Conservation (phyloP, 2,329 filamentous ascomycete species). For the Pestalotiopsis sp. region DNA sequence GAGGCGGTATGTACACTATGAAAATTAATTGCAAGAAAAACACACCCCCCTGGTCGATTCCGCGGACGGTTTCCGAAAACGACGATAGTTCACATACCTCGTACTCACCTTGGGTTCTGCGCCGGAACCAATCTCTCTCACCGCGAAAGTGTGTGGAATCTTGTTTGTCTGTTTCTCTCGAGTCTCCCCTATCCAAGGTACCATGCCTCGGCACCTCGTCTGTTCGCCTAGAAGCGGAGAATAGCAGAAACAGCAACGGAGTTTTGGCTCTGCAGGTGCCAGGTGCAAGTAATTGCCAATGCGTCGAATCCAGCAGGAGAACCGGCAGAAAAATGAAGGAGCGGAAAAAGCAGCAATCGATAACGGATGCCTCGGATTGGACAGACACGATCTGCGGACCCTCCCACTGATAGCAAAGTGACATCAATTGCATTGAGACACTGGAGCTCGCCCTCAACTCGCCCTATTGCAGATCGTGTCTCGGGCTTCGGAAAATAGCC, state of each 20-base stretch:
- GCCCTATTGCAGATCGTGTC: not conserved
- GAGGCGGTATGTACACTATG: not conserved
- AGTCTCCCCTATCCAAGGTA: not conserved
- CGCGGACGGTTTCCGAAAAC: not conserved
- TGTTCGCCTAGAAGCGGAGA: not conserved
- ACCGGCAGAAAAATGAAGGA: not conserved
- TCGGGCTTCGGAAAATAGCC: conserved; percentile 4
- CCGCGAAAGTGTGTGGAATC: not conserved
- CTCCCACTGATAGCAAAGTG: not conserved
- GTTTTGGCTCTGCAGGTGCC: not conserved
- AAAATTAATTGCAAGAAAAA: not conserved
- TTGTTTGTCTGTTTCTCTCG: conserved; percentile 5
- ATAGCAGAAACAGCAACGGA: not conserved
- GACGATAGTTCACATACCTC: not conserved
- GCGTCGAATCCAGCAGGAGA: not conserved
- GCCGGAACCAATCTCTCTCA: not conserved
- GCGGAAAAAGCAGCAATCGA: not conserved
- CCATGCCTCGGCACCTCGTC: not conserved
- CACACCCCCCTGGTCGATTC: not conserved
- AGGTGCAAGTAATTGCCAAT: not conserved
- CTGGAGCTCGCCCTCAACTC: not conserved
- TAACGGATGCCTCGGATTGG: not conserved
- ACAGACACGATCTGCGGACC: not conserved
- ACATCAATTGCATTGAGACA: not conserved
- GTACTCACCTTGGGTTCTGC: not conserved